A percentile compares a stretch with the other conserved stretches of the same genome.
phyloP scores from a whole-genome alignment of 441 rosid species.

The Jatropha multifida region DNA sequence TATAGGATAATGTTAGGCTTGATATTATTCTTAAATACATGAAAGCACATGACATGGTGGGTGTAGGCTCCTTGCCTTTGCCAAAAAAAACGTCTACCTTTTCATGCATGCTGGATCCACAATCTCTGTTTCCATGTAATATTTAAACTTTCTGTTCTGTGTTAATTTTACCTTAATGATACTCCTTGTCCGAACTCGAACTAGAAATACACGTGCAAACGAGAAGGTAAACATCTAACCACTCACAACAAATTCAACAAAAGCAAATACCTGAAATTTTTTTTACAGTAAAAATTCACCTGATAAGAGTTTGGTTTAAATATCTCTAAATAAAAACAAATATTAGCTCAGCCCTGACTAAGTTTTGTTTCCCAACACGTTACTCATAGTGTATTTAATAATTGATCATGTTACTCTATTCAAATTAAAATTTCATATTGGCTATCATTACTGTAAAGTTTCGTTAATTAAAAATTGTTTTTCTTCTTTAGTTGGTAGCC shows the following conservation, averaged over 20 bases:
- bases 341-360: slow-evolving; percentile 9
- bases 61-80: slow-evolving; percentile 31
- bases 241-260: not conserved
- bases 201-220: too few relatives aligned
- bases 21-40: slow-evolving; percentile 19
- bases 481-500: slow-evolving; percentile 15
- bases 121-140: slow-evolving; percentile 27
- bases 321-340: not conserved
- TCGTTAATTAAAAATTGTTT: not conserved
- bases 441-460: slow-evolving; percentile 3
- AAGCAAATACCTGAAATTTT: too few relatives aligned
- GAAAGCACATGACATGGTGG: slow-evolving; percentile 37
- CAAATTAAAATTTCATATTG: slow-evolving; percentile 1
- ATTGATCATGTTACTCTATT: not conserved
- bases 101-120: slow-evolving; percentile 51
- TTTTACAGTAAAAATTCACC: too few relatives aligned
- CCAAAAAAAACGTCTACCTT: slow-evolving; percentile 26
- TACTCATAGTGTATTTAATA: not conserved
- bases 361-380: not conserved
- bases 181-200: too few relatives aligned
- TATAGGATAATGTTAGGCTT: slow-evolving; percentile 35
- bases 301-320: not conserved
- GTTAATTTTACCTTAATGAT: too few relatives aligned
- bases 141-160: too few relatives aligned
- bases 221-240: not conserved